Evolutionary conservation across 1,284 basidiomycete species (phyloP).

Genomic region (Amylostereum chailletii): DNA sequence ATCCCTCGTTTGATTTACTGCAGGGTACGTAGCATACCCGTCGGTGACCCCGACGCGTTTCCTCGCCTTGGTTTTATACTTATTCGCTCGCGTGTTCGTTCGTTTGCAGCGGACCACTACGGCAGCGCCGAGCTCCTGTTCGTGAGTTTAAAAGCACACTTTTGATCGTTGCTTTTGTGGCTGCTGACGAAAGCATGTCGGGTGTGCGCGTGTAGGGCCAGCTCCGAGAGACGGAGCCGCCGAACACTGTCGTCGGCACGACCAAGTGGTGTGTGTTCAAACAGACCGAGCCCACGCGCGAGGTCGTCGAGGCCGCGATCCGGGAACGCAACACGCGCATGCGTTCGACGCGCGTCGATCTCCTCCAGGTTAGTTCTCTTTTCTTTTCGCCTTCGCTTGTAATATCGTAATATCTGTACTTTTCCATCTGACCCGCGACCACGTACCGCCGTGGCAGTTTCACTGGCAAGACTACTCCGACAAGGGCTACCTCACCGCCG

Average conservation of each 20-base stretch:
- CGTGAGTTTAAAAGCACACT: constrained; percentile 30
- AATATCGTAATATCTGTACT: not conserved
- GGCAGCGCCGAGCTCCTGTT: constrained; percentile 73
- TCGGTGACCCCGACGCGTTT: too few relatives aligned
- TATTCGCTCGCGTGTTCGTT: not conserved
- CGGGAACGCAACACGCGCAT: constrained; percentile 57
- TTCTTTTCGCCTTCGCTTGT: not conserved
- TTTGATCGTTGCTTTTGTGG: not conserved
- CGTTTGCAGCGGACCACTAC: constrained; percentile 70
- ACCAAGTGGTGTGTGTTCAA: constrained; percentile 82
- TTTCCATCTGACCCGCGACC: not conserved
- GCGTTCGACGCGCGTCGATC: constrained; percentile 43
- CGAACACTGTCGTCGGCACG: constrained; percentile 48
- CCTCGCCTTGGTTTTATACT: too few relatives aligned
- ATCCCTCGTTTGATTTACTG: not conserved
- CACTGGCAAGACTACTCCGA: constrained; percentile 77
- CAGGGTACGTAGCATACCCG: constrained; percentile 2
- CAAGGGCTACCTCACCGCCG: constrained; percentile 54
- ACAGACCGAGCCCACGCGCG: constrained; percentile 39
- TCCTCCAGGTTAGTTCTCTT: constrained; percentile 49
- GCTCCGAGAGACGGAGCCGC: constrained; percentile 40
- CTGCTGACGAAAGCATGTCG: constrained; percentile 7
- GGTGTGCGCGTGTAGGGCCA: constrained; percentile 42
- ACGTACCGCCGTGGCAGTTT: constrained; percentile 37
- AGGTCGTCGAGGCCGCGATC: constrained; percentile 54